Evolutionary conservation across 148 eudicot species (phyloP), one percentile per base, ranked within the genome.

Genomic region (Polygonum maritimum): DNA sequence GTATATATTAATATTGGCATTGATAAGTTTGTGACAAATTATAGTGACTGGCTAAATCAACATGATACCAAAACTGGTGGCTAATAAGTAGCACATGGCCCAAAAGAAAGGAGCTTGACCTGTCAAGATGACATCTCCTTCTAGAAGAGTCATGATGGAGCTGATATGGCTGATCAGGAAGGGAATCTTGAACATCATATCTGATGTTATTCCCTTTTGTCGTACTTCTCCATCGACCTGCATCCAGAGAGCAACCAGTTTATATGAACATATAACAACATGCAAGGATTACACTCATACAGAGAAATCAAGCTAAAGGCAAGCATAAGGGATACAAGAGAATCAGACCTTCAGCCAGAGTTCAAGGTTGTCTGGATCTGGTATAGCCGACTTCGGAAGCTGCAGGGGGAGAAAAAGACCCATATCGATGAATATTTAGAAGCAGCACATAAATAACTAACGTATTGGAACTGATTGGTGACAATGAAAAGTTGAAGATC

Each of bases 41-140:
- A 16, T 14, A 51, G 10, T 15, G 55, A 14, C 55, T 51, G 15
- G 55, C n/a, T 2, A 36, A 71, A 71, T 71, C 74, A 71, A 44
- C 26, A 45, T 33, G 35, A 12, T 73, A 73, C 10, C 73, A 63
- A 63, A 22, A 3, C 44, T 48, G 5, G 19, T 36, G 7, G 39
- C 40, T 48, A 33, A 75, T 48, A 54, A 22, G 10, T n/a, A 55
- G 40, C 26, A 76, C 2, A 65, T 5, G 78, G 36, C 7, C 6
- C 21, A 67, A 67, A 14, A 38, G 71, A 14, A 4, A 16, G 21
- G 3, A 38, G 45, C 9, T 44, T 40, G 81, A 92, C 99, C 99
- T 83, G 99, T 95, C 65, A 95, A 80, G 76, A 95, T 95, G 75
- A 95, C 96, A 78, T 95, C 99, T 82, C 97, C 99, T 82, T 92